Evolutionary conservation across 805 yeast genomes (phyloP).

Genomic region (Candida khao-thaluensis): DNA sequence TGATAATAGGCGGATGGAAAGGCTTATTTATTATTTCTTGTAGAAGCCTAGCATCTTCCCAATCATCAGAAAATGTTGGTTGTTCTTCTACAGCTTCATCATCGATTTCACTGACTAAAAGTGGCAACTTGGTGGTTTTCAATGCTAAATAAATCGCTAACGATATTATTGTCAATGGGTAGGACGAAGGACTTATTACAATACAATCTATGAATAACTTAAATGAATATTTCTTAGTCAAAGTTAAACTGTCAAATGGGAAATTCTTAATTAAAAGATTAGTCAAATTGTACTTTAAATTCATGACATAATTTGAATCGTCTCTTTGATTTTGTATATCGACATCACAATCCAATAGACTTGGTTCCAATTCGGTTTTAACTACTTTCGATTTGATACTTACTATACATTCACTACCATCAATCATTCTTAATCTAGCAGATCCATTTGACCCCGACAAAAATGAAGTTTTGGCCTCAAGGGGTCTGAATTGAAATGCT

Average conservation of each 20-base stretch:
- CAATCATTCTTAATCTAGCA: slow-evolving; percentile 78
- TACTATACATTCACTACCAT: slow-evolving; percentile 91
- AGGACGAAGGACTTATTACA: slow-evolving; percentile 71
- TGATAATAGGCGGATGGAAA: slow-evolving; percentile 71
- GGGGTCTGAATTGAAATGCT: slow-evolving; percentile 74
- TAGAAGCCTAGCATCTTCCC: slow-evolving; percentile 57
- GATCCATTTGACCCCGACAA: slow-evolving; percentile 91
- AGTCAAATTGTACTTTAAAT: slow-evolving; percentile 61
- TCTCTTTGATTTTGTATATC: slow-evolving; percentile 81
- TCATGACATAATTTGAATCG: slow-evolving; percentile 66
- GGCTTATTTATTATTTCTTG: slow-evolving; percentile 21
- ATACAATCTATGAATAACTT: slow-evolving; percentile 78
- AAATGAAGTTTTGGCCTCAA: slow-evolving; percentile 78
- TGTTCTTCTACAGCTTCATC: slow-evolving; percentile 78
- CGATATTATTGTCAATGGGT: slow-evolving; percentile 79
- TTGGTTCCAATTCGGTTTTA: slow-evolving; percentile 34
- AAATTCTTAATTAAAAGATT: slow-evolving; percentile 52
- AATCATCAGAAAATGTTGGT: slow-evolving; percentile 89
- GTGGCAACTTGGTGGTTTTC: slow-evolving; percentile 73
- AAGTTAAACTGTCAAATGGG: slow-evolving; percentile 50
- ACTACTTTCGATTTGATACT: slow-evolving; percentile 88
- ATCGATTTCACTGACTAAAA: slow-evolving; percentile 65
- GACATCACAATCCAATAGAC: slow-evolving; percentile 70
- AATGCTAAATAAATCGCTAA: slow-evolving; percentile 80
- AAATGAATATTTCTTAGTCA: slow-evolving; percentile 74